Conservation (phyloP, 2,329 filamentous ascomycete species). For the Raffaelea albimanens region DNA sequence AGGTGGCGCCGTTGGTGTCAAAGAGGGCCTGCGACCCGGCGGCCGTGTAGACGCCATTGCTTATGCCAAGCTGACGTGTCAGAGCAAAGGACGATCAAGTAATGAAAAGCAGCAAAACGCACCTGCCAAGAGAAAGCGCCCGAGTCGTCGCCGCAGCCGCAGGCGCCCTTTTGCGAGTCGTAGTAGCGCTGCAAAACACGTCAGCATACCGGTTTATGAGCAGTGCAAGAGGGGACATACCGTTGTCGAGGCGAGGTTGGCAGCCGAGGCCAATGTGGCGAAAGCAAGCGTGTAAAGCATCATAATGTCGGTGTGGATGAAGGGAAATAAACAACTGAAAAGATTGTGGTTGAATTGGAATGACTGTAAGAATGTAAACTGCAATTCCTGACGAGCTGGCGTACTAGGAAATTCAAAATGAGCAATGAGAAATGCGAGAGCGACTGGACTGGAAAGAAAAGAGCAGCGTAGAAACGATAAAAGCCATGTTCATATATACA, state of each 20-base stretch:
- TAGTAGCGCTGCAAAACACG: constrained; percentile 18
- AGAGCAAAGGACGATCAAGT: neutral
- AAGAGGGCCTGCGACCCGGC: constrained; percentile 17
- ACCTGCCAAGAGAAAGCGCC: constrained; percentile 20
- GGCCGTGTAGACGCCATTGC: constrained; percentile 16
- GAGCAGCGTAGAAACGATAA: no score
- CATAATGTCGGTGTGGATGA: constrained; percentile 1
- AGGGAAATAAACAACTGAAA: neutral
- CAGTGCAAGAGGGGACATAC: neutral
- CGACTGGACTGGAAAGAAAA: no score
- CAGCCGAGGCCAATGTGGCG: constrained; percentile 1
- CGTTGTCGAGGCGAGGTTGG: constrained; percentile 3
- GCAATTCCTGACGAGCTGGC: no score
- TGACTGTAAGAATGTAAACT: no score
- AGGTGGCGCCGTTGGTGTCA: constrained; percentile 11
- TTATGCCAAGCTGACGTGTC: constrained; percentile 3
- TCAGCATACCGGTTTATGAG: no score
- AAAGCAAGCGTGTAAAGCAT: constrained; percentile 1
- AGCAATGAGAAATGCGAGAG: no score
- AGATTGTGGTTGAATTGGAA: no score
- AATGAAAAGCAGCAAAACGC: neutral
- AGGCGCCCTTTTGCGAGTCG: constrained; percentile 21
- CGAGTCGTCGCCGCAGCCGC: constrained; percentile 19
- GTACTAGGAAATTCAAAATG: no score
- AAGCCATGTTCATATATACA: no score